A percentile compares a stretch with the other conserved stretches of the same genome.
Conservation (phyloP, 352 stramenopile genomes). For the Globisporangium emineosum region DNA sequence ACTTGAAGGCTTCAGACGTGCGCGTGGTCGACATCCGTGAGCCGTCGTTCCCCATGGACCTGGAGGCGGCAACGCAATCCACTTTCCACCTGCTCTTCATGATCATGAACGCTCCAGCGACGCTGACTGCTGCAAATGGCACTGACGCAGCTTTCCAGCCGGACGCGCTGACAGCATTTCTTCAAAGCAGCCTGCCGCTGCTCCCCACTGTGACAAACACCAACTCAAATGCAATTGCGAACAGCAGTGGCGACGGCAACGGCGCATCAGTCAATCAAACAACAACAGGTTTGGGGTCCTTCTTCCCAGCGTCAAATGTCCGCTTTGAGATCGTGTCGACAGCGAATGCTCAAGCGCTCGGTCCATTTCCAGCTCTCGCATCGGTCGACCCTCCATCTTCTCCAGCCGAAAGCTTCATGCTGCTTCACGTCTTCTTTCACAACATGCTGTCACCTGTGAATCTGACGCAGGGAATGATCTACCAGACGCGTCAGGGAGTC, state of each 20-base stretch:
- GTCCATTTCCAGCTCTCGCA: slow-evolving; percentile 20
- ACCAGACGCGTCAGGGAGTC: slow-evolving; percentile 45
- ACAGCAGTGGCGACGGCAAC: neutral
- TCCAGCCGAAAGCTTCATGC: slow-evolving; percentile 28
- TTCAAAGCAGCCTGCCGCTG: slow-evolving; percentile 14
- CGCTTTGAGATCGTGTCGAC: slow-evolving; percentile 17
- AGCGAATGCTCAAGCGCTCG: slow-evolving; percentile 19
- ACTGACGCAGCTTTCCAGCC: neutral
- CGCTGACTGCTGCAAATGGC: neutral
- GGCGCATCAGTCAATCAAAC: neutral
- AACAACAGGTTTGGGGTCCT: neutral
- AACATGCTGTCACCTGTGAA: slow-evolving; percentile 36
- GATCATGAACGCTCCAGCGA: neutral
- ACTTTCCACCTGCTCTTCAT: slow-evolving; percentile 29
- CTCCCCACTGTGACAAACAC: slow-evolving; percentile 11
- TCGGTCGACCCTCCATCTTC: slow-evolving; percentile 5
- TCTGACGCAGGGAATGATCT: slow-evolving; percentile 36
- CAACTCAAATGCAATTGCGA: neutral
- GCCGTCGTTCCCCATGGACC: slow-evolving; percentile 10
- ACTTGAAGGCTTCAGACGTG: slow-evolving; percentile 23
- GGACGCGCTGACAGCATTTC: neutral
- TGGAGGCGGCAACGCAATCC: slow-evolving; percentile 17
- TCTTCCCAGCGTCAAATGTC: slow-evolving; percentile 6
- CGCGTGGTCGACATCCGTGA: slow-evolving; percentile 26
- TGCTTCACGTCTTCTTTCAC: slow-evolving; percentile 36